Evolutionary conservation across 352 stramenopile species (phyloP).

Genomic region (Phytophthora brassicae): DNA sequence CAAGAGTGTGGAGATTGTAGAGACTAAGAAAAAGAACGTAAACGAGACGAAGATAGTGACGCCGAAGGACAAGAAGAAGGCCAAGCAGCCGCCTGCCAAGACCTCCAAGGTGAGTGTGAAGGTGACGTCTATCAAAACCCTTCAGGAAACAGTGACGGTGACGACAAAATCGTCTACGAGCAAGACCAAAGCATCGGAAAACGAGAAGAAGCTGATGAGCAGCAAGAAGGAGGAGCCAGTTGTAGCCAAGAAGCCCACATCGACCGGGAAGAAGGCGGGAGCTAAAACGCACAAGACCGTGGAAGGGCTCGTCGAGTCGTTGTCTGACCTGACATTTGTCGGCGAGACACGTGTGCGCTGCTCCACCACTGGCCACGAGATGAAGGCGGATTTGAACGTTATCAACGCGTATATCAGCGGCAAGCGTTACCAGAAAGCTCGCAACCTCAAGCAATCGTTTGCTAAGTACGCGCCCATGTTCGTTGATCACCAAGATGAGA

Average conservation of each 20-base stretch:
- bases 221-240: conserved; percentile 3
- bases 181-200: conserved; percentile 9
- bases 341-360: conserved; percentile 56
- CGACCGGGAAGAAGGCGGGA: conserved; percentile 26
- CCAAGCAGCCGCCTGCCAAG: conserved; percentile 18
- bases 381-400: conserved; percentile 56
- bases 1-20: conserved; percentile 4
- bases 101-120: conserved; percentile 4
- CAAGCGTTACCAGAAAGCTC: conserved; percentile 60
- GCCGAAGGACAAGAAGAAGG: conserved; percentile 21
- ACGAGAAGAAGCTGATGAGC: conserved; percentile 13
- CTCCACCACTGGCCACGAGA: conserved; percentile 64
- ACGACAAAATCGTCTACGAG: conserved; percentile 12
- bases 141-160: too few relatives aligned
- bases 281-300: conserved; percentile 30
- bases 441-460: conserved; percentile 49
- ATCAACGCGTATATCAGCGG: conserved; percentile 55
- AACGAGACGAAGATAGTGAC: conserved; percentile 4
- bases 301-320: conserved; percentile 43
- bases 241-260: conserved; percentile 14
- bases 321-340: conserved; percentile 45
- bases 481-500: conserved; percentile 54
- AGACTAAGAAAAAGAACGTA: conserved; percentile 13
- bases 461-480: conserved; percentile 67
- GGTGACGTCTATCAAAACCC: too few relatives aligned